phyloP scores from a whole-genome alignment of 202 grass and related monocot genomes.

The Miscanthus sacchariflorus region DNA sequence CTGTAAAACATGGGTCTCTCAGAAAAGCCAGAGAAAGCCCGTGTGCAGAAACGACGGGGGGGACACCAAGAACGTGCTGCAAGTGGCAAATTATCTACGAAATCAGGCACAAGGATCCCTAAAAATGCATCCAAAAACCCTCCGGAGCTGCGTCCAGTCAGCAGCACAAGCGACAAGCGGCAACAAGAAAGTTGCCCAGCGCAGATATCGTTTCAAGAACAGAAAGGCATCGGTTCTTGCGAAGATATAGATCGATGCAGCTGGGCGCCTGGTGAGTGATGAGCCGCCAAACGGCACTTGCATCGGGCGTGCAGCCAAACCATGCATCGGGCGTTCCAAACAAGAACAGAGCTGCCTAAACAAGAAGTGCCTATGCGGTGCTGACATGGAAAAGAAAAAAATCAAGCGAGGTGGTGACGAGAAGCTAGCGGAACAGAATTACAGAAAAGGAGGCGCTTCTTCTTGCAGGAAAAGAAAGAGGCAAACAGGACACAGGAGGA shows the following conservation, averaged over 20 bases:
- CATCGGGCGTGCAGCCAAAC: slow-evolving; percentile 23
- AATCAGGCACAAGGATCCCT: neutral
- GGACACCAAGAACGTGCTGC: slow-evolving; percentile 35
- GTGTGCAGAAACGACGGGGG: slow-evolving; percentile 37
- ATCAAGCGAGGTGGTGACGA: neutral
- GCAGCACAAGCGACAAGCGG: slow-evolving; percentile 37
- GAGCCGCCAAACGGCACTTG: neutral
- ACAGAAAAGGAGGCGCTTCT: neutral
- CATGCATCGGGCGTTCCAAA: too few species aligned
- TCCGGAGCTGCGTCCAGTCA: slow-evolving; percentile 15
- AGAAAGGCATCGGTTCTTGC: slow-evolving; percentile 34
- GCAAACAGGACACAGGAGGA: neutral
- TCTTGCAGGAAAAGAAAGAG: neutral
- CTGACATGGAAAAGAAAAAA: too few species aligned
- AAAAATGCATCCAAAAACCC: neutral
- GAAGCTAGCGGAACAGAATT: neutral
- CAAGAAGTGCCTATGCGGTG: too few species aligned
- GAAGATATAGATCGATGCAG: neutral
- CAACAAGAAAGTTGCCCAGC: slow-evolving; percentile 26
- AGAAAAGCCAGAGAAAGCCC: slow-evolving; percentile 16
- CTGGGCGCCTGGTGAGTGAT: neutral
- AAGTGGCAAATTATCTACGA: slow-evolving; percentile 34
- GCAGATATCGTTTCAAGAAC: slow-evolving; percentile 3
- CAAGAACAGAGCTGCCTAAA: neutral
- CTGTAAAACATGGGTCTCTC: slow-evolving; percentile 19